A percentile compares a stretch with the other conserved stretches of the same genome.
phyloP scores from a whole-genome alignment of 106 monocot genomes.

The Allium fistulosum region DNA sequence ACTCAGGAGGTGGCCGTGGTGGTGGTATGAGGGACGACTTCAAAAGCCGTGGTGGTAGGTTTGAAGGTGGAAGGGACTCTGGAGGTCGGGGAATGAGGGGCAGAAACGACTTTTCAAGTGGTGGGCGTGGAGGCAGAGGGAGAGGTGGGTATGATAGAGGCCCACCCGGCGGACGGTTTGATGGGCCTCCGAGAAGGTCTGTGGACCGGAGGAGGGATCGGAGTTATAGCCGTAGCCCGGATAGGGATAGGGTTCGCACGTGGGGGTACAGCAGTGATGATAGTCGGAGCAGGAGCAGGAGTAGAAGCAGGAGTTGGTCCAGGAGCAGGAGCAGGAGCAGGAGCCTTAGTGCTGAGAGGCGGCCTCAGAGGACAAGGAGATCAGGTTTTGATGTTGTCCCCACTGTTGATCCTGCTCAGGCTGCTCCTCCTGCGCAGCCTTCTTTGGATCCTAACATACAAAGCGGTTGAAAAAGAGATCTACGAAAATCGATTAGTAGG shows the following conservation, averaged over 20 bases:
- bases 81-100: conserved; percentile 1
- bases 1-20: conserved; percentile 10
- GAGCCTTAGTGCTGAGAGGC: conserved; percentile 20
- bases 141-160: conserved; percentile 9
- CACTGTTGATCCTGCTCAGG: neutral
- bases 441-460: neutral
- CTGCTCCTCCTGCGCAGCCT: conserved; percentile 1
- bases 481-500: too few relatives aligned
- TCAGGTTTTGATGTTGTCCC: conserved; percentile 11
- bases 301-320: conserved; percentile 10
- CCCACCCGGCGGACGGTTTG: conserved; percentile 23
- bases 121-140: conserved; percentile 18
- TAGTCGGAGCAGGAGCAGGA: neutral
- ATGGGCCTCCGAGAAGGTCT: conserved; percentile 19
- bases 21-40: conserved; percentile 12
- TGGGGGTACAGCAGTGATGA: conserved; percentile 19
- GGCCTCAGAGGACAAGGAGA: neutral
- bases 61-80: conserved; percentile 21
- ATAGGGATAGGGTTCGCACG: conserved; percentile 40
- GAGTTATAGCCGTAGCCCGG: conserved; percentile 56
- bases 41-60: conserved; percentile 14
- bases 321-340: conserved; percentile 37
- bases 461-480: neutral
- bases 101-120: conserved; percentile 23
- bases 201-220: conserved; percentile 20